phyloP scores from a whole-genome alignment of 2,329 filamentous ascomycete genomes.

The Penicillium sp. region DNA sequence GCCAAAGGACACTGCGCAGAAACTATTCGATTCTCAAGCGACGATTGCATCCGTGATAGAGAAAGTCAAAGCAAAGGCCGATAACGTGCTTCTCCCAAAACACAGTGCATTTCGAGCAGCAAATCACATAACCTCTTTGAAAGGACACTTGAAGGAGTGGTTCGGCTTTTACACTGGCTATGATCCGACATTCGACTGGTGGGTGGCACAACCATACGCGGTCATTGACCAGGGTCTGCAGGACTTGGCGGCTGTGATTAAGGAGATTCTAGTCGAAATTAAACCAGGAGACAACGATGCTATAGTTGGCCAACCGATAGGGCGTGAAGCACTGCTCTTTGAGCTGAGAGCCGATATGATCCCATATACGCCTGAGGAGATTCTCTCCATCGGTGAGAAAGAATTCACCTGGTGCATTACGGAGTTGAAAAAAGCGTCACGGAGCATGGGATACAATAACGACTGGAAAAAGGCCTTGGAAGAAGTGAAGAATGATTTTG shows the following conservation, averaged over 20 bases:
- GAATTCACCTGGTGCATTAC: conserved; percentile 59
- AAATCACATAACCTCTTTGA: conserved; percentile 48
- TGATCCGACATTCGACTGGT: conserved; percentile 62
- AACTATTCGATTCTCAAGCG: conserved; percentile 44
- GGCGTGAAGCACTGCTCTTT: conserved; percentile 54
- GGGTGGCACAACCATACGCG: conserved; percentile 54
- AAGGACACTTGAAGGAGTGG: conserved; percentile 51
- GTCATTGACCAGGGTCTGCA: conserved; percentile 39
- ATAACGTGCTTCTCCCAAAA: conserved; percentile 33
- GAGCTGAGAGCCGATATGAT: conserved; percentile 63
- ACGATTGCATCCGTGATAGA: conserved; percentile 40
- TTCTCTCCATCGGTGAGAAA: conserved; percentile 46
- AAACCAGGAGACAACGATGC: conserved; percentile 50
- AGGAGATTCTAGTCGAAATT: conserved; percentile 52
- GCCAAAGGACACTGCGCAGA: conserved; percentile 49
- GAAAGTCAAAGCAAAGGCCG: conserved; percentile 38
- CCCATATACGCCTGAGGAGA: conserved; percentile 60
- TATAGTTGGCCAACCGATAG: conserved; percentile 63
- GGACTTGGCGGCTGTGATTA: conserved; percentile 44
- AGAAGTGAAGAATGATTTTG: conserved; percentile 59
- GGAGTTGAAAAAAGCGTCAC: conserved; percentile 58
- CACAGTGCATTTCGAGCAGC: conserved; percentile 53
- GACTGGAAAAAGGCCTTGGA: conserved; percentile 60
- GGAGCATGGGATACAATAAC: conserved; percentile 52
- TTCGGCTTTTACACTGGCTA: conserved; percentile 59